Conservation (phyloP, 129 eudicot genomes). For the Flaveria robusta region DNA sequence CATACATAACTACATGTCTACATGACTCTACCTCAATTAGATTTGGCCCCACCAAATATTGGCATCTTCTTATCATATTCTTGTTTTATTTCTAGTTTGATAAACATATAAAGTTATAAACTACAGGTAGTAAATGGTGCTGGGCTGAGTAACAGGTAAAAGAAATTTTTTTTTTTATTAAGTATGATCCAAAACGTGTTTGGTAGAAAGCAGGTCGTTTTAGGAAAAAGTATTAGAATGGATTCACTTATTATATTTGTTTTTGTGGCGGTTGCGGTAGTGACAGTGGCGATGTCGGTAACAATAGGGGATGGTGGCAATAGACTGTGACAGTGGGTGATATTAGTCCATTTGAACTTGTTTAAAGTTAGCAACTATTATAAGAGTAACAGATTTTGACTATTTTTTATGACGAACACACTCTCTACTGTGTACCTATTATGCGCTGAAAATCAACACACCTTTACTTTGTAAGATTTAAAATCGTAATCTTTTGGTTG, state of each 20-base stretch:
- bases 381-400: neutral
- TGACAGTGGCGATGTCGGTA: neutral
- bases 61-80: neutral
- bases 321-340: neutral
- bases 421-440: no score
- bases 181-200: no score
- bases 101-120: neutral
- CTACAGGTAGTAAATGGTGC: no score
- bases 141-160: no score
- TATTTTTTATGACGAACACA: no score
- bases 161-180: no score
- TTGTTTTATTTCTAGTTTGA: neutral
- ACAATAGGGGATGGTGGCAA: neutral
- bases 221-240: neutral
- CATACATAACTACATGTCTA: no score
- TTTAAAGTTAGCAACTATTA: neutral
- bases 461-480: no score
- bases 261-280: neutral
- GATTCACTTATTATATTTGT: neutral
- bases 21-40: conserved; percentile 15
- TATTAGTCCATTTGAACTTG: neutral
- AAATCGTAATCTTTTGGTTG: no score
- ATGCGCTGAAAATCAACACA: no score
- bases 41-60: conserved; percentile 34
- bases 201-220: neutral